Base-by-base conservation (phyloP, 1,284 basidiomycete genomes). In the Trichosporon sp. region DNA sequence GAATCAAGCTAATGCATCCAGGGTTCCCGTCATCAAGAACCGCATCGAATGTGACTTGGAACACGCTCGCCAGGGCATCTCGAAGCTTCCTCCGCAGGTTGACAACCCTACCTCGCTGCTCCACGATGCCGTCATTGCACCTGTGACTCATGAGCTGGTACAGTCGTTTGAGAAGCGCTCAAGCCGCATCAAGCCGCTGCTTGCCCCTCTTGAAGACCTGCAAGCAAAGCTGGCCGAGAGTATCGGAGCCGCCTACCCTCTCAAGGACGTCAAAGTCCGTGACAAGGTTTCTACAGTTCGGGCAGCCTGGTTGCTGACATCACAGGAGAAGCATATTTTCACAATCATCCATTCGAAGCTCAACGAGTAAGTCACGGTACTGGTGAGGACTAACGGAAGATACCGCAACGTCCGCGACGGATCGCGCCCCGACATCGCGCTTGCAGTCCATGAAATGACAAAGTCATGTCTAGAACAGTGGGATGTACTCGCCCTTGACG, bases 381-480 rank as follows among this genome's bases (percentile, higher is more conserved):
- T 14, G 31, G 1, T 26, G 16, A 37, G 1, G 19, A n/a, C 59
- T 63, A 14, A 63, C 59, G 59, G 3, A 7, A 63, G 59, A 21
- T 63, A 63, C 59, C 59, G 59, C 14, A 63, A 63, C n/a, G 32
- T 37, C 3, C 59, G 59, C 6, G 59, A 63, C 10, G 59, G 59
- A 1, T 63, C 59, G 59, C 31, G 32, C 59, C 59, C 59, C 19
- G 59, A 63, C 31, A 31, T 63, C 16, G 59, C 59, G 3, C 59
- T 63, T n/a, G 59, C 59, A 35, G 59, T 63, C 4, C 59, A 63
- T 5, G 59, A 63, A 14, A n/a, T 63, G 14, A n/a, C 32, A 16
- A 14, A 37, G 59, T 31, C 59, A 6, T 63, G 59, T n/a, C 59
- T 63, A 14, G 12, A 4, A 4, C 32, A 37, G 14, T 63, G 59